Evolutionary conservation across 1,284 basidiomycete species (phyloP), one percentile per base, ranked within the genome.

Genomic region (Amylostereum chailletii): DNA sequence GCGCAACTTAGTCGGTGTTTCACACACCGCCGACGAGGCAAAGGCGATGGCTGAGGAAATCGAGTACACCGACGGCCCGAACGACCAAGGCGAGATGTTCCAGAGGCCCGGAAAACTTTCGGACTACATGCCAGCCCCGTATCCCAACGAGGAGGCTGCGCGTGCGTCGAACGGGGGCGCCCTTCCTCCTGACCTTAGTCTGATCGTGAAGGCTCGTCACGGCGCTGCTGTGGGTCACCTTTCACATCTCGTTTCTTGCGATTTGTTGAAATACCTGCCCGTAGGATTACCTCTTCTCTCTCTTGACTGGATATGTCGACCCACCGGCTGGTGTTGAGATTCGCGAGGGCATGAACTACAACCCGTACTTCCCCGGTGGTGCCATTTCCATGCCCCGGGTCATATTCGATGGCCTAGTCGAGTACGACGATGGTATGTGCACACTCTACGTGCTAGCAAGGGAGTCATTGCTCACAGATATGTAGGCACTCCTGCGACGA

Each of bases 311-410:
- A 53, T 99, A 99, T 74, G 79, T 93, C 47, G 96, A 99, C 63
- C 87, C 96, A 45, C 96, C 96, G 45, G 92, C 95, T 55, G 96
- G 96, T 60, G 91, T 99, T 59, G 86, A 92, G 65, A 81, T 99
- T 57, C 92, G 92, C 69, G 95, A 96, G 50, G 94, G 91, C 59
- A 89, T 96, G 87, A 94, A 94, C 79, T 97, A 95, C 79, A 97
- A 95, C 75, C 90, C 90, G 42, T 96, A 88, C 76, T 96, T 97
- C 87, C 94, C 94, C 47, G 93, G 94, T 53, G 93, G 94, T 62
- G 92, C 93, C 60, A 98, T 99, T 57, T 92, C 90, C 63, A 99
- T 99, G 96, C 95, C 93, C 47, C 91, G 95, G 66, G 85, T 97
- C 26, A 75, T 99, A 56, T 99, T 91, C 65, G 94, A 98, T 63